Evolutionary conservation across 2,329 filamentous ascomycete species (phyloP), one percentile per base, ranked within the genome.

Genomic region (Curvularia eragrostidis): DNA sequence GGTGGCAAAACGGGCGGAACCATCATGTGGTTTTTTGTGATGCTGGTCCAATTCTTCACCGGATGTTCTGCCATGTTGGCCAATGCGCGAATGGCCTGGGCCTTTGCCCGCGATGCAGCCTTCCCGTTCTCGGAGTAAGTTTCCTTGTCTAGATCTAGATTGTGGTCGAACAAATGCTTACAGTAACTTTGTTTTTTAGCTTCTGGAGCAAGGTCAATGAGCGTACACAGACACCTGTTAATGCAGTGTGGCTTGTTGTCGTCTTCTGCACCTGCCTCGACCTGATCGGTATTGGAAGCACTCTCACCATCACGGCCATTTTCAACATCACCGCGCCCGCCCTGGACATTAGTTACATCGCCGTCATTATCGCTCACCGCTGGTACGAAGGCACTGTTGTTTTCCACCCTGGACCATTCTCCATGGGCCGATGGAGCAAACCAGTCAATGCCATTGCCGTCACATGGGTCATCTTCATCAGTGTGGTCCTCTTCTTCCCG

Each of bases 41-140:
- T 88, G 57, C 79, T 89, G 0, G 84, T 89, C 2, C 86, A 88
- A 58, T 85, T 87, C 70, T 88, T 89, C 75, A 88, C 86, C 0
- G 85, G 86, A 19, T 86, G 85, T 53, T 84, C 84, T 18, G 86
- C 86, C 3, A 86, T 88, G 85, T 72, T 88, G 44, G 85, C 86
- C 34, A 85, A 88, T 71, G 86, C 84, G 21, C 78, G 84, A 59
- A 87, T 87, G 84, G 83, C 83, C 1, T 87, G 84, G 70, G 85
- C 85, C 2, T 87, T 87, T 72, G 79, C 85, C 18, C 79, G 85
- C 34, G 85, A 88, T 62, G 80, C 84, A 19, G 85, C 83, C 0
- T 79, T 88, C n/a, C 85, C 85, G 1, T 86, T 87, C 61, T 87
- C 85, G 2, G 73, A 71, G 83, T 85, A 76, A 58, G 72, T 68